These are phyloP conservation scores for Aspergillus costaricaensis DNA, from an alignment of 2,329 filamentous ascomycete genomes.

Conservation along the genomic window DNA sequence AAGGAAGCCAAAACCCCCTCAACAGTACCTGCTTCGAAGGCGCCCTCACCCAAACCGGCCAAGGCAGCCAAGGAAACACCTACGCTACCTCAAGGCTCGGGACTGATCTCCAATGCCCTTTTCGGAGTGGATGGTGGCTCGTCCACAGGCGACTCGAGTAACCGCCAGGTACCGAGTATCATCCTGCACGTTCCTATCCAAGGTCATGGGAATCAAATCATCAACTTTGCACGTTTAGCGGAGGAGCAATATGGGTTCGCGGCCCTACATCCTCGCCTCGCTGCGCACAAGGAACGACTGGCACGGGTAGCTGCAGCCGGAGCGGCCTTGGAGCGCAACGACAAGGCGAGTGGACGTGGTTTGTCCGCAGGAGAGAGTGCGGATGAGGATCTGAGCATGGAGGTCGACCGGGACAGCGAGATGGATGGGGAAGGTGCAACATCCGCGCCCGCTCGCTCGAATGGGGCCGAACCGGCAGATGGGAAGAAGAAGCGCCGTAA, in stretches of 20 bases:
- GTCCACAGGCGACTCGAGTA: slow-evolving; percentile 41
- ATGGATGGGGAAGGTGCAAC: slow-evolving; percentile 51
- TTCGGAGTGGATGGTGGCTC: slow-evolving; percentile 56
- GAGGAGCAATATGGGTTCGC: slow-evolving; percentile 94
- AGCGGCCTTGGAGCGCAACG: slow-evolving; percentile 77
- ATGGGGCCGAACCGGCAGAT: slow-evolving; percentile 55
- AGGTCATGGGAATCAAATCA: slow-evolving; percentile 81
- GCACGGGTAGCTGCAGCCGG: slow-evolving; percentile 85
- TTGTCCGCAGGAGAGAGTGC: slow-evolving; percentile 73
- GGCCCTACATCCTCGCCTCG: slow-evolving; percentile 85
- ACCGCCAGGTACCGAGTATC: slow-evolving; percentile 68
- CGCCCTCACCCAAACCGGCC: slow-evolving; percentile 57
- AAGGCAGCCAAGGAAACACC: slow-evolving; percentile 58
- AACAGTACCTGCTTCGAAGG: slow-evolving; percentile 54
- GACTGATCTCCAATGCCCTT: slow-evolving; percentile 62
- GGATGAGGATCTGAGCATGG: slow-evolving; percentile 79
- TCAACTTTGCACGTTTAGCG: slow-evolving; percentile 93
- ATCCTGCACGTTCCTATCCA: slow-evolving; percentile 79
- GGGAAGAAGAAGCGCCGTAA: slow-evolving; percentile 73
- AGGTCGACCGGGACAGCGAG: slow-evolving; percentile 72
- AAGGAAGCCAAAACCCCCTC: slow-evolving; percentile 44
- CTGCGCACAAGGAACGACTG: slow-evolving; percentile 83
- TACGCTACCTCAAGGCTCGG: slow-evolving; percentile 62
- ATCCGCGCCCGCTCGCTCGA: slow-evolving; percentile 54
- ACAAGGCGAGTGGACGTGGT: slow-evolving; percentile 65